These are phyloP conservation scores for Cyclocybe cylindracea DNA, from an alignment of 768 basidiomycete genomes.

Conservation along the genomic window DNA sequence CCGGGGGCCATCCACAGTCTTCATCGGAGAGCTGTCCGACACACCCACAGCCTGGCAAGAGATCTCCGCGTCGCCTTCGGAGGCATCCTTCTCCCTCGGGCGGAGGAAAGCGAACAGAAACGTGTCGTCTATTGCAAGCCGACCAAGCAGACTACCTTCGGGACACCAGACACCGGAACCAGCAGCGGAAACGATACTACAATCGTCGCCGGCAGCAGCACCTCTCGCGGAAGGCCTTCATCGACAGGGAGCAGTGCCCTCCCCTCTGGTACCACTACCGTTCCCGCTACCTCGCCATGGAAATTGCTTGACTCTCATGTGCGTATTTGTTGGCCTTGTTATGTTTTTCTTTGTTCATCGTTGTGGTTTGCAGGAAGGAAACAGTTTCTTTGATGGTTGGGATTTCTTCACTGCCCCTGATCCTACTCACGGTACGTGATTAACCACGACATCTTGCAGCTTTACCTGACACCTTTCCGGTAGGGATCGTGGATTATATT, in stretches of 20 bases:
- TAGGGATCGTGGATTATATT: constrained; percentile 57
- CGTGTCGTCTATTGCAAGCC: constrained; percentile 48
- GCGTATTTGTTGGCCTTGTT: constrained; percentile 11
- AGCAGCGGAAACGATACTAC: constrained; percentile 23
- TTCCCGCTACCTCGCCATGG: constrained; percentile 51
- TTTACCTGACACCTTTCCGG: neutral
- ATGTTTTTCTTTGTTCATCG: neutral
- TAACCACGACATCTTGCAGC: neutral
- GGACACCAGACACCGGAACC: constrained; percentile 14
- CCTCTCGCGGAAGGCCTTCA: constrained; percentile 10
- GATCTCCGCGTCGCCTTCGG: constrained; percentile 71
- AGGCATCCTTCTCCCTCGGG: constrained; percentile 49
- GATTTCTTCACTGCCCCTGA: constrained; percentile 67
- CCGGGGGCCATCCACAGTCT: constrained; percentile 45
- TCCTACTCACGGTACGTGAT: constrained; percentile 68
- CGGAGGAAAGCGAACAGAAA: constrained; percentile 18
- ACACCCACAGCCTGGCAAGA: constrained; percentile 61
- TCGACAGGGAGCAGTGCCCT: constrained; percentile 11
- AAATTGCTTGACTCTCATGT: constrained; percentile 61
- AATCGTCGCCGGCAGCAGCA: constrained; percentile 15
- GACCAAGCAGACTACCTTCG: constrained; percentile 28
- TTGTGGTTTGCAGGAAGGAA: constrained; percentile 49
- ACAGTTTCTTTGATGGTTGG: constrained; percentile 83
- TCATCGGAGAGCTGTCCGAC: constrained; percentile 56
- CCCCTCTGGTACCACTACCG: constrained; percentile 19